These are phyloP conservation scores for Aureobasidium zeae DNA, from an alignment of 2,329 filamentous ascomycete species.

Conservation along the genomic window DNA sequence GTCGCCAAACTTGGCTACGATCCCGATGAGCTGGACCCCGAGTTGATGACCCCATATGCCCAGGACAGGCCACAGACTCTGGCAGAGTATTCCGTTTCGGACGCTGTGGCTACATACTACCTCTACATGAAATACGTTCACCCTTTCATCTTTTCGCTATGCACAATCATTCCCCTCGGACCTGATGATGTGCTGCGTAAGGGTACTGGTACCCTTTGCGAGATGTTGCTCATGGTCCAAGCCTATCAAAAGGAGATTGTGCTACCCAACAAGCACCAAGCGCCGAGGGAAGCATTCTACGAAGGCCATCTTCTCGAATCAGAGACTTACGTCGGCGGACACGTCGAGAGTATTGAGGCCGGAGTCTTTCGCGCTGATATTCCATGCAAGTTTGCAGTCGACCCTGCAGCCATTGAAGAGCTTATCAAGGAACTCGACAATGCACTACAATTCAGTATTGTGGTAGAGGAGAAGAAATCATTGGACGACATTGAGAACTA, in stretches of 20 bases:
- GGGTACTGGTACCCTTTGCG: conserved; percentile 95
- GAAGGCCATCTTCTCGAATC: conserved; percentile 93
- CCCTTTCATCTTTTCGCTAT: conserved; percentile 97
- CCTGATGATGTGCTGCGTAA: conserved; percentile 90
- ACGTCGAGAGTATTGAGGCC: conserved; percentile 98
- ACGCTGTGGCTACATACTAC: conserved; percentile 97
- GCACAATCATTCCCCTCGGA: conserved; percentile 87
- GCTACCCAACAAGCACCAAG: conserved; percentile 89
- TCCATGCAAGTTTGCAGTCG: conserved; percentile 86
- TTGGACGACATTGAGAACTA: conserved; percentile 44
- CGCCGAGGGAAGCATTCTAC: conserved; percentile 88
- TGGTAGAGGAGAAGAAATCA: conserved; percentile 44
- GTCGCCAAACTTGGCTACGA: conserved; percentile 98
- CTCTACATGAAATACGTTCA: conserved; percentile 99
- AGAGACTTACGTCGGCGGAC: conserved; percentile 94
- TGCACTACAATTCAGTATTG: conserved; percentile 70
- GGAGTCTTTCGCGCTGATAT: conserved; percentile 96
- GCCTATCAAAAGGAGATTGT: conserved; percentile 88
- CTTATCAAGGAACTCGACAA: conserved; percentile 77
- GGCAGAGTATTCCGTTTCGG: conserved; percentile 96
- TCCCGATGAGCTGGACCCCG: conserved; percentile 92
- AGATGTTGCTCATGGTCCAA: conserved; percentile 99
- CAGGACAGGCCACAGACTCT: conserved; percentile 84
- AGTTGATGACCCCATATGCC: conserved; percentile 88
- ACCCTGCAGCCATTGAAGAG: conserved; percentile 81